Evolutionary conservation across 345 rosid genomes (phyloP).

Genomic region (Carallia pectinifolia): DNA sequence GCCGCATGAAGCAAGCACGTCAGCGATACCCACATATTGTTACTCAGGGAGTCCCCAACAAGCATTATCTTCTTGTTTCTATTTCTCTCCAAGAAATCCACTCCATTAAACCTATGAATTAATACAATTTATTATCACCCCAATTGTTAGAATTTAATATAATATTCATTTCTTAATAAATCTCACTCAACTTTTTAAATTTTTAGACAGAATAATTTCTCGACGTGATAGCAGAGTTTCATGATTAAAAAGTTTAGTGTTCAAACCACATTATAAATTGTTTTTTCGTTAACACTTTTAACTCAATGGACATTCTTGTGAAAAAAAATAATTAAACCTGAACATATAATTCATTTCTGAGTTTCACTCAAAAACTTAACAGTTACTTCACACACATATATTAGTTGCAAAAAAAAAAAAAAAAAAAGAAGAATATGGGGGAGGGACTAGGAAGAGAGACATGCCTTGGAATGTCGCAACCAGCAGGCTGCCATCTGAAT

Average conservation of each 20-base stretch:
- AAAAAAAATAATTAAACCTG: too few species aligned
- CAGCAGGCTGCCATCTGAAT: constrained; percentile 48
- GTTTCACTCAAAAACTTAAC: too few species aligned
- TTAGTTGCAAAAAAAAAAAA: too few species aligned
- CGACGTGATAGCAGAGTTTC: too few species aligned
- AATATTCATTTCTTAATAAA: too few species aligned
- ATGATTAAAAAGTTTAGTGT: too few species aligned
- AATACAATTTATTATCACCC: background rate
- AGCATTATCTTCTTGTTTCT: constrained; percentile 42
- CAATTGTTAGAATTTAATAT: too few species aligned
- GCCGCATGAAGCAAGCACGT: constrained; percentile 36
- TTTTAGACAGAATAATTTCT: too few species aligned
- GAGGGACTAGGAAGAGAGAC: background rate
- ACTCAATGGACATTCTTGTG: too few species aligned
- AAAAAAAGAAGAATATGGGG: background rate
- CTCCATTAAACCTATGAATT: constrained; percentile 25
- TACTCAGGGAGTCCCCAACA: constrained; percentile 48
- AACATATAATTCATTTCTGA: too few species aligned
- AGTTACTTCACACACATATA: background rate
- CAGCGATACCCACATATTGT: constrained; percentile 43
- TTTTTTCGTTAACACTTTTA: too few species aligned
- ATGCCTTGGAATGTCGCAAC: constrained; percentile 47
- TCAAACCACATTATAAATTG: too few species aligned
- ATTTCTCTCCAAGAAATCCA: constrained; percentile 32
- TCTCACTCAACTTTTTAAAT: background rate